Conservation (phyloP, 2,329 filamentous ascomycete genomes). For the Myriosclerotinia scirpicola region DNA sequence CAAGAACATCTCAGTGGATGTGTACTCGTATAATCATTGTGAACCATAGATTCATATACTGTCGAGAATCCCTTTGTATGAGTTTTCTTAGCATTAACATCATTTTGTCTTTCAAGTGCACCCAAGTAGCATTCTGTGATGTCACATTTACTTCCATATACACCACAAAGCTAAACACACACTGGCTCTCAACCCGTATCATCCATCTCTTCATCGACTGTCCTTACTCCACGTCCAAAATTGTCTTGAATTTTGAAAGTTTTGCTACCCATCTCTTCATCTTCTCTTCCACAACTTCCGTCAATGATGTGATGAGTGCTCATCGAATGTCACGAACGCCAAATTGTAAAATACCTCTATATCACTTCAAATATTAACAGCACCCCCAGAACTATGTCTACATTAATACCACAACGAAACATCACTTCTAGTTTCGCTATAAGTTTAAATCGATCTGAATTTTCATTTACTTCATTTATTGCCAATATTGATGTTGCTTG, state of each 20-base stretch:
- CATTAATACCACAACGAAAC: background rate
- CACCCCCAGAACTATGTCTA: background rate
- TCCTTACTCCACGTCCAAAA: no score
- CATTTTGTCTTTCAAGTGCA: background rate
- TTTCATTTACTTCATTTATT: background rate
- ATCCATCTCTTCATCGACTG: background rate
- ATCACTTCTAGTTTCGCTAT: background rate
- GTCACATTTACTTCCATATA: background rate
- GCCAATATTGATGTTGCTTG: no score
- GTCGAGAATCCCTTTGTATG: background rate
- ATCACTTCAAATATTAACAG: background rate
- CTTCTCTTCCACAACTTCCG: background rate
- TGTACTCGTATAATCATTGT: background rate
- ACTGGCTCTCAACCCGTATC: background rate
- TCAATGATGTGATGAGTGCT: background rate
- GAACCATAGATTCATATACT: background rate
- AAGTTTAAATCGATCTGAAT: background rate
- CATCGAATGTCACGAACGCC: background rate
- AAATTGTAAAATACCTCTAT: background rate
- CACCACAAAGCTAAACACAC: background rate
- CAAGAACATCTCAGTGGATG: background rate
- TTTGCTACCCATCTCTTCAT: background rate
- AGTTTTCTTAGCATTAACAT: background rate
- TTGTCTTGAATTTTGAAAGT: no score
- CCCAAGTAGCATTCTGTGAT: background rate